These are phyloP conservation scores for Cenchrus fungigraminus DNA, from an alignment of 176 grass and related monocot genomes.

Conservation along the genomic window DNA sequence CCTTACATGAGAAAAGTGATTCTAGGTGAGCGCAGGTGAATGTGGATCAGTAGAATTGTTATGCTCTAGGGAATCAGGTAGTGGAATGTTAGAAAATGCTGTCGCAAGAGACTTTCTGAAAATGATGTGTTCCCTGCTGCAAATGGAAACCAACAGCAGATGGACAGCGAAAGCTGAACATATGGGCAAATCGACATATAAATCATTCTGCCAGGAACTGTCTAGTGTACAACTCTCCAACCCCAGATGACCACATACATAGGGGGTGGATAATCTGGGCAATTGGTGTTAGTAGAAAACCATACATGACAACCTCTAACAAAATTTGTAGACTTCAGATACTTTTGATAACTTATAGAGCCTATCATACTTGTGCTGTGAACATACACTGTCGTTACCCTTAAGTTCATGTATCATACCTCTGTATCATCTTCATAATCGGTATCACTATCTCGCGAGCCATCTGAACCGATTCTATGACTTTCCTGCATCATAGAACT, in stretches of 20 bases:
- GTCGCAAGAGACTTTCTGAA: background rate
- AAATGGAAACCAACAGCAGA: background rate
- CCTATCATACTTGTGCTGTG: constrained; percentile 11
- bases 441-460: constrained; percentile 25
- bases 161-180: background rate
- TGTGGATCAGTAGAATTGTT: constrained; percentile 18
- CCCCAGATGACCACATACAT: background rate
- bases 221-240: constrained; percentile 28
- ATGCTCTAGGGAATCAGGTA: background rate
- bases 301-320: constrained; percentile 25
- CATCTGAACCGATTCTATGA: constrained; percentile 4
- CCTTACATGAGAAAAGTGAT: constrained; percentile 10
- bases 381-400: background rate
- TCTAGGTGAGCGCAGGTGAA: background rate
- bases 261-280: constrained; percentile 28
- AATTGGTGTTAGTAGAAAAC: constrained; percentile 23
- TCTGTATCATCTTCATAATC: constrained; percentile 53
- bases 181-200: background rate
- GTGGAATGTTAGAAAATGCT: constrained; percentile 15
- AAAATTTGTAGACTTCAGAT: background rate
- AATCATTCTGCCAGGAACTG: constrained; percentile 3
- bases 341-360: background rate
- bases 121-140: background rate
- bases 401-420: background rate
- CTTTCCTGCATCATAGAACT: constrained; percentile 12